These are phyloP conservation scores for Boechera stricta DNA, from an alignment of 345 rosid genomes.

Conservation along the genomic window DNA sequence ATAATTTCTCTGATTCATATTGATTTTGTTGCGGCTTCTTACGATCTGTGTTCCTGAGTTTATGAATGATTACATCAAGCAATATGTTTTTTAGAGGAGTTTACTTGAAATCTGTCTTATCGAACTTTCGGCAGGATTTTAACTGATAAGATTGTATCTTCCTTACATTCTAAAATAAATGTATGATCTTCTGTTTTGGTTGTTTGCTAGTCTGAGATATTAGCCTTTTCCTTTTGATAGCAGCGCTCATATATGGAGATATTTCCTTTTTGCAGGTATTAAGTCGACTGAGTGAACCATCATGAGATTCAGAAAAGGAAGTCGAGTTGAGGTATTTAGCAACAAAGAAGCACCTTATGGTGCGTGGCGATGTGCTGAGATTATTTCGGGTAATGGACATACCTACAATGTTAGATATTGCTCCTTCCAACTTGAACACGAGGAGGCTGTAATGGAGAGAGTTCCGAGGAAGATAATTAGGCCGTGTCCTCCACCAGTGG, in stretches of 20 bases:
- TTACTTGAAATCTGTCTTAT: conserved; percentile 8
- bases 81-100: not conserved
- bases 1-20: conserved; percentile 8
- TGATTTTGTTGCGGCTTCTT: not conserved
- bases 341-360: conserved; percentile 59
- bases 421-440: conserved; percentile 28
- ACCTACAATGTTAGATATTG: conserved; percentile 57
- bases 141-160: conserved; percentile 1
- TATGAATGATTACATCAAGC: conserved; percentile 4
- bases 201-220: not conserved
- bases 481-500: conserved; percentile 70
- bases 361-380: conserved; percentile 69
- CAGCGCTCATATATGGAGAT: not conserved
- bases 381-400: conserved; percentile 69
- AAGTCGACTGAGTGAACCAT: conserved; percentile 8
- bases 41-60: conserved; percentile 14
- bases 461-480: conserved; percentile 66
- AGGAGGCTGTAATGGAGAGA: conserved; percentile 47
- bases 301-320: conserved; percentile 78
- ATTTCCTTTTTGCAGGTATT: conserved; percentile 34
- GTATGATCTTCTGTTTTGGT: conserved; percentile 6
- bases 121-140: not conserved
- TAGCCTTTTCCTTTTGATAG: not conserved
- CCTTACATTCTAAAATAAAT: not conserved
- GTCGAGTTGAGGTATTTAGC: conserved; percentile 70